phyloP scores from a whole-genome alignment of 1,139 yeast species.

The Candida labiduridarum region DNA sequence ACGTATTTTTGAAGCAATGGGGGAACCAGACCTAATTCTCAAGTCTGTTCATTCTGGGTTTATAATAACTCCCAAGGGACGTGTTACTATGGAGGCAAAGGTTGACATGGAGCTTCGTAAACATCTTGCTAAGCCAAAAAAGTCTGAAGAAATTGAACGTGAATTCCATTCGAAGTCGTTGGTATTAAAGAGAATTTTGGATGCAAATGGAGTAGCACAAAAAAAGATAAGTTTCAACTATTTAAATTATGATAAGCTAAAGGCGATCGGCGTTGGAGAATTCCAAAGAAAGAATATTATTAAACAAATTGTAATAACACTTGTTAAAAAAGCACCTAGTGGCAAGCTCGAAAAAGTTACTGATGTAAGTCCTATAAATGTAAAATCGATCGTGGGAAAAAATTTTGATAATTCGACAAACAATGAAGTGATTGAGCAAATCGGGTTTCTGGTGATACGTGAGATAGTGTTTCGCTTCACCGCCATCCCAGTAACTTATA shows the following conservation, averaged over 20 bases:
- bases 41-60: not conserved
- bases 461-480: constrained; percentile 1
- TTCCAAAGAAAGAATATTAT: not conserved
- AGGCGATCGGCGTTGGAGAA: constrained; percentile 4
- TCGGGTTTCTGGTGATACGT: constrained; percentile 9
- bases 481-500: no score
- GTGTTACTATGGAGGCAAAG: not conserved
- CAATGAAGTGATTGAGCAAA: constrained; percentile 4
- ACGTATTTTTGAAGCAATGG: not conserved
- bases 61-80: no score
- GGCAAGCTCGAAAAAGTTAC: not conserved
- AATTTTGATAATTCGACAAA: constrained; percentile 9
- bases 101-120: not conserved
- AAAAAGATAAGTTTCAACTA: constrained; percentile 7
- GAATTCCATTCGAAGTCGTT: not conserved
- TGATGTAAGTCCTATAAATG: not conserved
- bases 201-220: not conserved
- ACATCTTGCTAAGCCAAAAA: not conserved
- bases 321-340: not conserved
- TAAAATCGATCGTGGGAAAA: not conserved
- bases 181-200: not conserved
- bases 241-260: constrained; percentile 8
- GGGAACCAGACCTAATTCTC: not conserved
- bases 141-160: not conserved
- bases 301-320: not conserved